Conservation (phyloP, 2,329 filamentous ascomycete species). For the Trichoderma koningiopsis region DNA sequence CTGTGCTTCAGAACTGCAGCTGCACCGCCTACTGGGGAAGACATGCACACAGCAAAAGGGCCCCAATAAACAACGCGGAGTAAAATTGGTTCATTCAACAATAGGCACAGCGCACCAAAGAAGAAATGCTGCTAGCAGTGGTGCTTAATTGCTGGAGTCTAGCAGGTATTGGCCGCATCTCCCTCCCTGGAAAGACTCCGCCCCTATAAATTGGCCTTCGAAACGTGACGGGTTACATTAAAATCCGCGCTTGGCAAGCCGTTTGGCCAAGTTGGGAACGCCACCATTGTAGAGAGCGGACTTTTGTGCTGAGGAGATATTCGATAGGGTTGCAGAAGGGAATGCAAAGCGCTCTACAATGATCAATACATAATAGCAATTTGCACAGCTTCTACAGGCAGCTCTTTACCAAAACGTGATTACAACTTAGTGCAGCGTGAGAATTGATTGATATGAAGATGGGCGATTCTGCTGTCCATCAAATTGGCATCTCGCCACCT, state of each 20-base stretch:
- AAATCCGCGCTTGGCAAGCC: slow-evolving; percentile 18
- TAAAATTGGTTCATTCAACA: neutral
- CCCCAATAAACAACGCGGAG: neutral
- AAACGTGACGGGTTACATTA: slow-evolving; percentile 22
- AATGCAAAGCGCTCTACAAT: too few species aligned
- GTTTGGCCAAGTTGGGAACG: slow-evolving; percentile 8
- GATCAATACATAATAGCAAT: too few species aligned
- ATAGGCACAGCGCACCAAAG: neutral
- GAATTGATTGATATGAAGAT: neutral
- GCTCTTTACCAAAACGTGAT: too few species aligned
- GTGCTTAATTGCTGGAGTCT: neutral
- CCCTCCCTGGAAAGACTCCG: neutral
- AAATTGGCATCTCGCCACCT: neutral
- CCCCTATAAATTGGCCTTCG: slow-evolving; percentile 21
- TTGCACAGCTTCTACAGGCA: neutral
- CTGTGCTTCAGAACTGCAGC: neutral
- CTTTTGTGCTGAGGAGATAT: neutral
- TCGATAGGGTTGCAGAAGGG: neutral
- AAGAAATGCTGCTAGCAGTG: neutral
- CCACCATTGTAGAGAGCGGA: slow-evolving; percentile 4
- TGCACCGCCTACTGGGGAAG: slow-evolving; percentile 17
- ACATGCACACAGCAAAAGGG: neutral
- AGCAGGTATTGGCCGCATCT: neutral
- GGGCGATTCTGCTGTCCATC: neutral
- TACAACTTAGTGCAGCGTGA: neutral